Conservation (phyloP, 768 basidiomycete genomes). For the Psilocybe cubensis region DNA sequence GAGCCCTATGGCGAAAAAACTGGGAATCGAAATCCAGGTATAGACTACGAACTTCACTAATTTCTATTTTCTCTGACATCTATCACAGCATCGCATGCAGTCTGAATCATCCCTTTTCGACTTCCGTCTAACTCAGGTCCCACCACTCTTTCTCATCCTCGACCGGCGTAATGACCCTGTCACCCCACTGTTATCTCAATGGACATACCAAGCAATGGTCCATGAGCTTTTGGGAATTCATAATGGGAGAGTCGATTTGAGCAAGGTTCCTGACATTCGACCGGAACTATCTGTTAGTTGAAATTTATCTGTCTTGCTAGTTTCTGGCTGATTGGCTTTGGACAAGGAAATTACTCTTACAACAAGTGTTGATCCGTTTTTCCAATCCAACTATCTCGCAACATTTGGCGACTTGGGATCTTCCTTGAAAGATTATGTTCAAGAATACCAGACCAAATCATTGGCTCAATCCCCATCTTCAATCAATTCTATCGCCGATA, state of each 20-base stretch:
- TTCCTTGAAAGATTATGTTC: constrained; percentile 89
- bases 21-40: constrained; percentile 87
- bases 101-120: constrained; percentile 86
- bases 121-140: constrained; percentile 86
- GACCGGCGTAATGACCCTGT: constrained; percentile 98
- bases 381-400: constrained; percentile 84
- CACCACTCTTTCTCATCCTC: constrained; percentile 88
- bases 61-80: not conserved
- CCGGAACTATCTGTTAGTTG: constrained; percentile 80
- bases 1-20: constrained; percentile 89
- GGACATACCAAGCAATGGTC: constrained; percentile 99
- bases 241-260: constrained; percentile 90
- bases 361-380: constrained; percentile 91
- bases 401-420: constrained; percentile 98
- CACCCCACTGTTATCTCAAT: constrained; percentile 93
- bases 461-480: constrained; percentile 72
- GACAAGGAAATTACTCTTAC: constrained; percentile 91
- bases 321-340: not conserved
- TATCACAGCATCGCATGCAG: constrained; percentile 74
- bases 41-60: constrained; percentile 10
- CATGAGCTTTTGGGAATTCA: constrained; percentile 94
- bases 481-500: constrained; percentile 94
- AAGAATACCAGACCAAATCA: constrained; percentile 88
- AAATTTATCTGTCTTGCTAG: not conserved
- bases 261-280: constrained; percentile 80